phyloP scores from a whole-genome alignment of 116 monocot species.

The Zostera marina region DNA sequence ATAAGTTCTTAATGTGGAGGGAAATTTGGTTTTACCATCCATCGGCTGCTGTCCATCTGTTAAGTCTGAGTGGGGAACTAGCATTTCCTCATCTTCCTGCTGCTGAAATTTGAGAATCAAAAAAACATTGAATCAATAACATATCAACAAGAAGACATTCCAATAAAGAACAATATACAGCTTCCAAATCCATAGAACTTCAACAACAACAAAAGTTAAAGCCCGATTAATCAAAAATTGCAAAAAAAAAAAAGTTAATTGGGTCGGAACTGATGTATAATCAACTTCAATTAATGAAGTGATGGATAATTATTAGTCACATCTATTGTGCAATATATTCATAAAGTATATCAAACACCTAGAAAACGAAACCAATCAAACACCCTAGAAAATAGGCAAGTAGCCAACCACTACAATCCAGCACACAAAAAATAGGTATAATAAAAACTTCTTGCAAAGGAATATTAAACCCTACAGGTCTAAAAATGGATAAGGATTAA shows the following conservation, averaged over 20 bases:
- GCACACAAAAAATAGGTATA: background rate
- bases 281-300: background rate
- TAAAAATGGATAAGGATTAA: background rate
- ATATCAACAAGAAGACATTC: background rate
- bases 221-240: too few relatives aligned
- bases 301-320: background rate
- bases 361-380: background rate
- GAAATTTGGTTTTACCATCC: conserved; percentile 35
- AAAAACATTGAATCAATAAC: background rate
- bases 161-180: background rate
- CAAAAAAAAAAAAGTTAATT: too few relatives aligned
- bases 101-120: conserved; percentile 7
- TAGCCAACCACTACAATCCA: conserved; percentile 1
- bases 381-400: background rate
- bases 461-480: background rate
- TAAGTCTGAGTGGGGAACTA: conserved; percentile 48
- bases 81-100: conserved; percentile 82
- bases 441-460: background rate
- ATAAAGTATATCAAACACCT: background rate
- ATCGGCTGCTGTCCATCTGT: conserved; percentile 52
- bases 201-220: background rate
- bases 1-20: background rate
- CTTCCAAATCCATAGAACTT: background rate
- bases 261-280: too few relatives aligned
- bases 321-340: background rate